These are phyloP conservation scores for Sugiyamaella qingdaonensis DNA, from an alignment of 805 yeast species.

Conservation along the genomic window DNA sequence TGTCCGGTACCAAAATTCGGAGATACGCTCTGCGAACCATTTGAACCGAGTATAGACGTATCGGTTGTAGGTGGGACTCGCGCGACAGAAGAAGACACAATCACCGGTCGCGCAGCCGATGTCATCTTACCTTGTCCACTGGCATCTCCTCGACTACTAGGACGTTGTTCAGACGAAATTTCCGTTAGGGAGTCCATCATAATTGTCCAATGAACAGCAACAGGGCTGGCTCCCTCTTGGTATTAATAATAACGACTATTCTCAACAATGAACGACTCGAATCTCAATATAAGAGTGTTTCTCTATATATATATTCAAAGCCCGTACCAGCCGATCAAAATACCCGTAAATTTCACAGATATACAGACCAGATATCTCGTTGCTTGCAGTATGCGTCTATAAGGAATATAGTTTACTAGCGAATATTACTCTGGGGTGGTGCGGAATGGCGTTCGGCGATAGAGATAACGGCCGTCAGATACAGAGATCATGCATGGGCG, in stretches of 20 bases:
- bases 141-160: not conserved
- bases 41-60: not conserved
- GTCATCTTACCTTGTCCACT: not conserved
- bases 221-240: no score
- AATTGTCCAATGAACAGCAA: not conserved
- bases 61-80: not conserved
- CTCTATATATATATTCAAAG: no score
- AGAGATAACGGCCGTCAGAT: not conserved
- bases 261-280: no score
- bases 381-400: no score
- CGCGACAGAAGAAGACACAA: slow-evolving; percentile 8
- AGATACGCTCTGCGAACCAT: not conserved
- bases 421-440: not conserved
- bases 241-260: not conserved
- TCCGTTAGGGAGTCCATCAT: not conserved
- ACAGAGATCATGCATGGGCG: not conserved
- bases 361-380: no score
- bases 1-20: not conserved
- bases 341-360: no score
- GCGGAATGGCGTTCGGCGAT: not conserved
- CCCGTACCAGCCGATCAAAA: no score
- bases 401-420: no score
- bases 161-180: not conserved
- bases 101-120: not conserved
- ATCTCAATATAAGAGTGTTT: no score